These are phyloP conservation scores for Phytophthora crassamura DNA, from an alignment of 352 stramenopile genomes.

Conservation along the genomic window DNA sequence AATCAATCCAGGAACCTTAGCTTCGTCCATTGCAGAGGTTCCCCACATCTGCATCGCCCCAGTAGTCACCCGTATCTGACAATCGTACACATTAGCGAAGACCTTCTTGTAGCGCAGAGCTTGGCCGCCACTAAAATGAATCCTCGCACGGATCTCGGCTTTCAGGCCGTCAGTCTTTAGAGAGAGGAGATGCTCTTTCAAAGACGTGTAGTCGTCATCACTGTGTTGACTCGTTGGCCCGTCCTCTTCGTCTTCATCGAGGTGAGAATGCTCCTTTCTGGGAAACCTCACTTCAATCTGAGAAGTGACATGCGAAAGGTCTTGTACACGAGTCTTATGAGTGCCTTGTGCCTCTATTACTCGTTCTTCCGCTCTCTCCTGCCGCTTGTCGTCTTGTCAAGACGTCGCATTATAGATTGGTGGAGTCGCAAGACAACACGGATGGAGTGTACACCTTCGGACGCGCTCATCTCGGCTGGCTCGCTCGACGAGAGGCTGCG, in stretches of 20 bases:
- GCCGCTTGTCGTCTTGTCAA: too few species aligned
- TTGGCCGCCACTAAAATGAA: conserved; percentile 96
- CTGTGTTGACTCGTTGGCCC: conserved; percentile 61
- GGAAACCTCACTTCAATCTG: not conserved
- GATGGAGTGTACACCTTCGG: conserved; percentile 20
- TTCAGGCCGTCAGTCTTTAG: conserved; percentile 78
- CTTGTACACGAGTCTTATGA: too few species aligned
- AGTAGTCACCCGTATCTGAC: conserved; percentile 81
- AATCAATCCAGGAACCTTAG: conserved; percentile 22
- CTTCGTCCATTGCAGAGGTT: conserved; percentile 46
- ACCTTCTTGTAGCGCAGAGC: conserved; percentile 93
- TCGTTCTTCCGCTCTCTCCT: too few species aligned
- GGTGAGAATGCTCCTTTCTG: conserved; percentile 39
- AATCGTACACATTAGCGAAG: too few species aligned
- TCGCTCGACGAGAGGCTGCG: conserved; percentile 32
- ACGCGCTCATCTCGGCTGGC: conserved; percentile 19
- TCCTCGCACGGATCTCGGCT: conserved; percentile 73
- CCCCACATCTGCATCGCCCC: conserved; percentile 80
- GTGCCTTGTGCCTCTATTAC: too few species aligned
- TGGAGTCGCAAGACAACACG: conserved; percentile 1
- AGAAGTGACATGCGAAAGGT: too few species aligned
- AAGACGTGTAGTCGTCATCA: conserved; percentile 46
- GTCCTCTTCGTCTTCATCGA: conserved; percentile 86
- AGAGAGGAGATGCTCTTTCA: conserved; percentile 62
- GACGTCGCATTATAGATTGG: not conserved